Conservation (phyloP, 148 eudicot genomes). For the Silene conica region DNA sequence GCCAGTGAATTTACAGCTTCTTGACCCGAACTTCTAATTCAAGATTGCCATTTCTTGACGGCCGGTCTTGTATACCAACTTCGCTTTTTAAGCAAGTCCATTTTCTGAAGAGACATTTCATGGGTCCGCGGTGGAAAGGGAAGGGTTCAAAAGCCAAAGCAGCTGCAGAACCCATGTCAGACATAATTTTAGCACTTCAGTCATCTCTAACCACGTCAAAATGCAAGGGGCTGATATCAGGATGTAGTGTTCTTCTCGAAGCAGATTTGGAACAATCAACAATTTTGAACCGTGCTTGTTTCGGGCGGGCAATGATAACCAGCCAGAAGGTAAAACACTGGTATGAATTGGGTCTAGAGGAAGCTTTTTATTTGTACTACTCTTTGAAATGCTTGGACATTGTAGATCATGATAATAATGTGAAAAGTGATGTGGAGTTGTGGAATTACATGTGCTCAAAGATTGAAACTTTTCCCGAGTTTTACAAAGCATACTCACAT, state of each 20-base stretch:
- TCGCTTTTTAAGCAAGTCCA: neutral
- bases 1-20: constrained; percentile 5
- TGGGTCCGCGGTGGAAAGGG: constrained; percentile 60
- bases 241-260: constrained; percentile 45
- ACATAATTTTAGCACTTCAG: constrained; percentile 44
- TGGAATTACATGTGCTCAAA: constrained; percentile 59
- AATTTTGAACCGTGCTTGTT: constrained; percentile 59
- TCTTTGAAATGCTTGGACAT: constrained; percentile 55
- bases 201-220: constrained; percentile 42
- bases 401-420: constrained; percentile 28
- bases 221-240: constrained; percentile 48
- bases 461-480: constrained; percentile 37
- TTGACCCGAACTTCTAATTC: neutral
- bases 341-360: constrained; percentile 60
- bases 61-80: neutral
- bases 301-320: constrained; percentile 53
- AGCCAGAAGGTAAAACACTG: constrained; percentile 57
- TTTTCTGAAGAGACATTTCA: neutral
- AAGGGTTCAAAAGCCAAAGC: constrained; percentile 47
- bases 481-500: constrained; percentile 60
- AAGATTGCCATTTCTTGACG: neutral
- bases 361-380: constrained; percentile 56
- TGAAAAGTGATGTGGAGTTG: constrained; percentile 34
- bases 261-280: constrained; percentile 44
- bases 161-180: constrained; percentile 52